These are phyloP conservation scores for Cladosporium sp. DNA, from an alignment of 2,329 filamentous ascomycete genomes.

Conservation along the genomic window DNA sequence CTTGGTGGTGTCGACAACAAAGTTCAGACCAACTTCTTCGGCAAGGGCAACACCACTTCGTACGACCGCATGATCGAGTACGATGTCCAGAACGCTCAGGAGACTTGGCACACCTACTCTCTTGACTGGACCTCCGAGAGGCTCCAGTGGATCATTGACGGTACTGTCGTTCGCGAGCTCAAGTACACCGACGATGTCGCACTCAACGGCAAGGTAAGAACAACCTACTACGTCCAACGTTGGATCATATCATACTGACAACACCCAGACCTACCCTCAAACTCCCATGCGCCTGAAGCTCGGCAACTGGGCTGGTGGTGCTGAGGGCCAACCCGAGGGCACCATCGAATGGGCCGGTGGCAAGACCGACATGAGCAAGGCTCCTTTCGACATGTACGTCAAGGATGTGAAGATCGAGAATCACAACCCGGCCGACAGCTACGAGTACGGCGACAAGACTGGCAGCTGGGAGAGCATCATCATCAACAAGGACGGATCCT, in stretches of 20 bases:
- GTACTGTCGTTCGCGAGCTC: conserved; percentile 62
- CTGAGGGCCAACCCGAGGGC: conserved; percentile 45
- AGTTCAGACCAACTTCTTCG: conserved; percentile 70
- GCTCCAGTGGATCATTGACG: conserved; percentile 67
- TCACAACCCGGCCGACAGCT: conserved; percentile 47
- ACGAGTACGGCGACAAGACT: conserved; percentile 46
- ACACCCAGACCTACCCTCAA: conserved; percentile 68
- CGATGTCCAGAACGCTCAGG: conserved; percentile 52
- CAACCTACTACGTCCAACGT: conserved; percentile 46
- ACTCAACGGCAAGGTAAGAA: conserved; percentile 45
- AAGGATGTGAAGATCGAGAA: conserved; percentile 48
- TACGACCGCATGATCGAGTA: conserved; percentile 66
- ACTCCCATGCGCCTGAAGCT: conserved; percentile 66
- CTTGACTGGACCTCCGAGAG: conserved; percentile 64
- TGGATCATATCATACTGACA: conserved; percentile 52
- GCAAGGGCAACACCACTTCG: conserved; percentile 65
- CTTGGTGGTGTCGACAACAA: conserved; percentile 59
- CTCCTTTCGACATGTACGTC: conserved; percentile 50
- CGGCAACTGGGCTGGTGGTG: conserved; percentile 47
- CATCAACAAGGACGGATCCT: conserved; percentile 26
- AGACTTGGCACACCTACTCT: conserved; percentile 65
- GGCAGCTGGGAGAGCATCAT: conserved; percentile 48
- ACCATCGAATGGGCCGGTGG: conserved; percentile 67
- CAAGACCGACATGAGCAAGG: conserved; percentile 42
- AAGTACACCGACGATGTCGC: conserved; percentile 56